Evolutionary conservation across 73 alveolate species (phyloP).

Genomic region (Paramecium primaurelia): DNA sequence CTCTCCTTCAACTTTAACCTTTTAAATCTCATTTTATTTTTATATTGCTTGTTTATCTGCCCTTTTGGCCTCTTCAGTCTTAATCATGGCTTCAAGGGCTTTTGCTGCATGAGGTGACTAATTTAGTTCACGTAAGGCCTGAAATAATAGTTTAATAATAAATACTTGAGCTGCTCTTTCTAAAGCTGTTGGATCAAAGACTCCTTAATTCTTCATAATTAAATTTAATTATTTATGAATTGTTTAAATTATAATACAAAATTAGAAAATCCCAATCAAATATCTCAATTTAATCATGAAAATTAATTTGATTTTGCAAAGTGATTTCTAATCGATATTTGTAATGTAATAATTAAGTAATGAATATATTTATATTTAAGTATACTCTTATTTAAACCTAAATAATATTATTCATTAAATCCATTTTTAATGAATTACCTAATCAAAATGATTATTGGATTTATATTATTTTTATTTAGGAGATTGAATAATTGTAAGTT

Average conservation of each 20-base stretch:
- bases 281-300: background rate
- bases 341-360: too few relatives aligned
- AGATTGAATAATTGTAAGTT: background rate
- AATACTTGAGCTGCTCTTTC: conserved; percentile 22
- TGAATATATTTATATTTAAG: too few relatives aligned
- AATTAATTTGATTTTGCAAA: too few relatives aligned
- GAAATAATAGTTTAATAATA: background rate
- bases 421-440: too few relatives aligned
- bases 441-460: background rate
- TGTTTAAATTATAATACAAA: background rate
- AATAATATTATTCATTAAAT: too few relatives aligned
- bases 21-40: background rate
- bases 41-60: background rate
- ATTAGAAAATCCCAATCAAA: background rate
- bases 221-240: background rate
- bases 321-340: too few relatives aligned
- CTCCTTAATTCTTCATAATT: conserved; percentile 23
- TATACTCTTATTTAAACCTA: too few relatives aligned
- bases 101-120: conserved; percentile 34
- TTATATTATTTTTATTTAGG: background rate
- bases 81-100: conserved; percentile 28
- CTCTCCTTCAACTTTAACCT: conserved; percentile 64
- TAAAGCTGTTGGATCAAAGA: conserved; percentile 25
- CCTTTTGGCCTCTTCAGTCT: conserved; percentile 18
- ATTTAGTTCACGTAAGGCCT: conserved; percentile 21